Percentiles rank a stretch among this genome's conserved stretches.
Evolutionary conservation across 2,329 filamentous ascomycete species (phyloP).

Genomic region (Stemphylium vesicarium): DNA sequence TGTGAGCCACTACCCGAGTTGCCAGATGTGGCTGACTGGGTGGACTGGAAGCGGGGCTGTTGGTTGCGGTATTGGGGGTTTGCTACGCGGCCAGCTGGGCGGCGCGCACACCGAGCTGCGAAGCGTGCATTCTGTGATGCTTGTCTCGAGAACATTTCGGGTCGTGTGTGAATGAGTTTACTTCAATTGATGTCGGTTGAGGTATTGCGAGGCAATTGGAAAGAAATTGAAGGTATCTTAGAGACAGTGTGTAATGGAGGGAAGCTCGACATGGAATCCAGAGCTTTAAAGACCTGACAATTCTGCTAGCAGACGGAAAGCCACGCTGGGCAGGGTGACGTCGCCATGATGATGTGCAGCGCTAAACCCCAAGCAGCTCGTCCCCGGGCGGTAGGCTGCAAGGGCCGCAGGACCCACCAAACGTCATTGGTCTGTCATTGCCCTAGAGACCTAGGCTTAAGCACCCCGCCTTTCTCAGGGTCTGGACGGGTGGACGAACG

Average conservation of each 20-base stretch:
- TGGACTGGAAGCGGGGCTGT: constrained; percentile 44
- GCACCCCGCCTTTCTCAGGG: constrained; percentile 7
- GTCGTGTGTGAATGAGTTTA: constrained; percentile 12
- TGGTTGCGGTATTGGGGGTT: constrained; percentile 39
- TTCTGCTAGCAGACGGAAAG: constrained; percentile 5
- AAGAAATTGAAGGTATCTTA: constrained; percentile 12
- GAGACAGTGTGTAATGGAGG: constrained; percentile 4
- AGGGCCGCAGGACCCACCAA: background rate
- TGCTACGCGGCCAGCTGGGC: constrained; percentile 30
- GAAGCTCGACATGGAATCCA: constrained; percentile 1
- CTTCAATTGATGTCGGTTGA: background rate
- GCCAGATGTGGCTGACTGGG: constrained; percentile 30
- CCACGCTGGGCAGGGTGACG: constrained; percentile 7
- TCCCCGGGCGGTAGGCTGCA: background rate
- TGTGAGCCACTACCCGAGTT: constrained; percentile 40
- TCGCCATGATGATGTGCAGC: constrained; percentile 18
- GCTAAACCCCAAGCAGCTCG: constrained; percentile 1
- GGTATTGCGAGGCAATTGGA: background rate
- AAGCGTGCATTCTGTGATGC: constrained; percentile 39
- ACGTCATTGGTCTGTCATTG: constrained; percentile 14
- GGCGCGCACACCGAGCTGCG: constrained; percentile 38
- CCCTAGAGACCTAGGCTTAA: constrained; percentile 6
- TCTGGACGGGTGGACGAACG: background rate
- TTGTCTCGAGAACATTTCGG: constrained; percentile 43
- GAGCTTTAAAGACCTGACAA: constrained; percentile 11